Base-by-base conservation (phyloP, 805 yeast genomes). In the Candida maris region DNA sequence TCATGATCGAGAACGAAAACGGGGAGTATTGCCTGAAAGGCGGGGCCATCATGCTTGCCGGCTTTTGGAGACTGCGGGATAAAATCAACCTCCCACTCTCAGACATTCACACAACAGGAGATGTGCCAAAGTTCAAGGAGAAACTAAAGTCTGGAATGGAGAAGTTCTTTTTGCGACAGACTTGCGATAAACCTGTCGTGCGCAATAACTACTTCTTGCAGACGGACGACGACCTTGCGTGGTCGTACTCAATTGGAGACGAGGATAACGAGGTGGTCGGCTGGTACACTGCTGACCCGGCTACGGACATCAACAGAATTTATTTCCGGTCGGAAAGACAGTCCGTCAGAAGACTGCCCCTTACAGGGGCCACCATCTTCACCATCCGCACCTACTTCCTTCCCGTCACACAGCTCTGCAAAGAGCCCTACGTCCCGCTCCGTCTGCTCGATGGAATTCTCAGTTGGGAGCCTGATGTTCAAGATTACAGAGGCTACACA, bases 41-140 rank as follows among this genome's bases (percentile, higher is more conserved):
- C 19, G 87, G 85, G 3, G 74, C 81, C 4, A 75, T 80, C 33
- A 62, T 77, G 50, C 64, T 80, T 30, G 81, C 87, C 3, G 86
- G 81, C 0, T 81, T 79, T 56, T 80, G 86, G 86, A 65, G 84
- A 51, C 66, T 81, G 27, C 67, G 60, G 35, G 86, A 81, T 49
- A 81, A 81, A 54, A 51, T 72, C 21, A 68, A 75, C 37, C 57
- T 72, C 58, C 77, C 82, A 13, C 57, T 80, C 29, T 61, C 70
- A 26, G 68, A 66, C 17, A 79, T 80, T 42, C 87, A 81, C 53
- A 75, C 80, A 7, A 61, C 73, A 29, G 86, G 85, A 19, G 81
- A 77, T 47, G 86, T 81, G 25, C 86, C 86, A 9, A 75, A 79
- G 50, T 80, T 72, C 49, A 65, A 73, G 36, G 73, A 71, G 25